These are phyloP conservation scores for Quercus aquifolioides DNA, from an alignment of 306 rosid genomes.

Conservation along the genomic window DNA sequence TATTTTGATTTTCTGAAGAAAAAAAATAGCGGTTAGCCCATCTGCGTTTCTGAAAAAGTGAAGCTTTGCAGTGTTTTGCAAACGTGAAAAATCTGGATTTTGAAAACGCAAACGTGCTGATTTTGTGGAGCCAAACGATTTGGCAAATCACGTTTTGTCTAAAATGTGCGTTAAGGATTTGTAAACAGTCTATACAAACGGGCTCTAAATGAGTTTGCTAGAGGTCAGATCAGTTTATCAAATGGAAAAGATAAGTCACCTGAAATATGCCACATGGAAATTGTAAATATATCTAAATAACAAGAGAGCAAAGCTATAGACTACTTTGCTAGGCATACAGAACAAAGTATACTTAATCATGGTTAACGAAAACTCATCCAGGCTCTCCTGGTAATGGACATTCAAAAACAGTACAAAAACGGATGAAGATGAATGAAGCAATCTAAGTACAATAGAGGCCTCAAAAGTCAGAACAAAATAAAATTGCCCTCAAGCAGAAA, in stretches of 20 bases:
- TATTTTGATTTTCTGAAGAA: no score
- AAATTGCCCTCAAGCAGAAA: constrained; percentile 32
- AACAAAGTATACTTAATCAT: neutral
- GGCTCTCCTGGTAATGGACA: constrained; percentile 6
- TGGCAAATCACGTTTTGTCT: no score
- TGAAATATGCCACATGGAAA: neutral
- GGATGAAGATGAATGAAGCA: constrained; percentile 15
- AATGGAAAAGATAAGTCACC: neutral
- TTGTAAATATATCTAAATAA: neutral
- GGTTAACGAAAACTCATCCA: constrained; percentile 13
- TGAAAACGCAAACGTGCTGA: no score
- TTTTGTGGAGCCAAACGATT: no score
- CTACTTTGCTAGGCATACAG: constrained; percentile 15
- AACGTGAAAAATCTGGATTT: no score
- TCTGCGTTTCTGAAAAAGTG: no score
- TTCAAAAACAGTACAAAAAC: constrained; percentile 2
- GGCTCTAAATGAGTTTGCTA: no score
- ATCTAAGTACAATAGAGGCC: constrained; percentile 28
- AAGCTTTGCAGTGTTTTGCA: no score
- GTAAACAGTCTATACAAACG: no score
- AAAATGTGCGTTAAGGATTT: no score
- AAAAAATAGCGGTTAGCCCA: no score
- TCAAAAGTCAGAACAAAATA: constrained; percentile 19
- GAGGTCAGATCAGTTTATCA: neutral
- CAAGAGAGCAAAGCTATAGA: neutral